A percentile compares a stretch with the other conserved stretches of the same genome.
phyloP scores from a whole-genome alignment of 2,329 filamentous ascomycete genomes.

The Exserohilum rostratum region DNA sequence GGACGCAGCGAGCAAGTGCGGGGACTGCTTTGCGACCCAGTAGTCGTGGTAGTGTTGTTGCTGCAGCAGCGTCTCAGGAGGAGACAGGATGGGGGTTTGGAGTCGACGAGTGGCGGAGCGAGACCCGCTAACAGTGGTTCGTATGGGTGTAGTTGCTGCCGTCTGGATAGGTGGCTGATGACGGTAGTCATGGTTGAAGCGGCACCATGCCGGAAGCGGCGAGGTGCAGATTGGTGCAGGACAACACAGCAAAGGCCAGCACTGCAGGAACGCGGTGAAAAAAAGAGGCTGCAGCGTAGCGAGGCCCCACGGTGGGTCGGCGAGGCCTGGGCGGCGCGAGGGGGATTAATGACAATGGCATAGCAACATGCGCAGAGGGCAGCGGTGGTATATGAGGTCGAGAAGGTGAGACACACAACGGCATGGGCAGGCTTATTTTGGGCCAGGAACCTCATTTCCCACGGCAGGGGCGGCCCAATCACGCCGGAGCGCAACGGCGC shows the following conservation, averaged over 20 bases:
- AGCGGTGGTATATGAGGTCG: too few species aligned
- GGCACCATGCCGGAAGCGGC: constrained; percentile 5
- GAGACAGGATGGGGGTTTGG: background rate
- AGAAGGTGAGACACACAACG: constrained; percentile 5
- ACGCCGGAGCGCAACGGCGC: constrained; percentile 9
- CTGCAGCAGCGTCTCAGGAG: background rate
- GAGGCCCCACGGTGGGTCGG: background rate
- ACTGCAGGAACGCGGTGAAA: background rate
- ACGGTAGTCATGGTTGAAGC: constrained; percentile 1
- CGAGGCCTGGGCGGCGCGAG: background rate
- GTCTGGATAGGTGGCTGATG: background rate
- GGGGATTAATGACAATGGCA: background rate
- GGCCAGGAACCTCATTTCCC: constrained; percentile 38
- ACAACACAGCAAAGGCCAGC: background rate
- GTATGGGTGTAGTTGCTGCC: background rate
- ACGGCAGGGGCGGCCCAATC: constrained; percentile 33
- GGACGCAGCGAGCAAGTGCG: background rate
- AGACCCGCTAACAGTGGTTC: background rate
- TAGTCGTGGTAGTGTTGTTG: background rate
- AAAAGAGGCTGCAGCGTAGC: too few species aligned
- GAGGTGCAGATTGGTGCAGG: constrained; percentile 2
- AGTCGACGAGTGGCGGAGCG: background rate
- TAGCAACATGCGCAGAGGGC: background rate
- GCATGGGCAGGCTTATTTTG: constrained; percentile 37
- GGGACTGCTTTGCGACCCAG: constrained; percentile 3